These are phyloP conservation scores for Dioszegia crocea DNA, from an alignment of 768 basidiomycete species.

Conservation along the genomic window DNA sequence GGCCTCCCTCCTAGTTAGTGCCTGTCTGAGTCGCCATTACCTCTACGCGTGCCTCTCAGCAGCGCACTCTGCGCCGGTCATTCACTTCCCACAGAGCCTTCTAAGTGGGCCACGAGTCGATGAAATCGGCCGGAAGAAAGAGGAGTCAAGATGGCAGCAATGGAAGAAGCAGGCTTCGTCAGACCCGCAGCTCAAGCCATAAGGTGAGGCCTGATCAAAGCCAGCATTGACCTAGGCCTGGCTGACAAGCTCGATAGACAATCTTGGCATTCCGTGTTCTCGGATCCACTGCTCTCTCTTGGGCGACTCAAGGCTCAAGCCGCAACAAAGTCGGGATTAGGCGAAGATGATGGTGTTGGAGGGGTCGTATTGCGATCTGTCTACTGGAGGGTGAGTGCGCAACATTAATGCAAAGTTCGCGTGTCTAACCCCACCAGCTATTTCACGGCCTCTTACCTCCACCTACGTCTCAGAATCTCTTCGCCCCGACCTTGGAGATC, in stretches of 20 bases:
- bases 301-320: constrained; percentile 19
- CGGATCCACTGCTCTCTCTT: constrained; percentile 38
- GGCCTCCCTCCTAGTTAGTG: too few relatives aligned
- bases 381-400: constrained; percentile 46
- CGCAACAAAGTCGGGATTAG: constrained; percentile 27
- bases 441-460: constrained; percentile 38
- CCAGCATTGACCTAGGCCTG: background rate
- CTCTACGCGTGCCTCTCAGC: too few relatives aligned
- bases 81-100: too few relatives aligned
- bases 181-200: constrained; percentile 3
- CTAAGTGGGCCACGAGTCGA: too few relatives aligned
- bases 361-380: constrained; percentile 39
- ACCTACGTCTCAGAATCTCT: constrained; percentile 34
- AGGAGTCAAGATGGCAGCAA: background rate
- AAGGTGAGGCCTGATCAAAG: background rate
- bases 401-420: background rate
- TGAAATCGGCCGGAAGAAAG: background rate
- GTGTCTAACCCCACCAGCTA: constrained; percentile 14
- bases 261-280: constrained; percentile 24
- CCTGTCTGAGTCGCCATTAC: too few relatives aligned
- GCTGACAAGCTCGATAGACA: constrained; percentile 13
- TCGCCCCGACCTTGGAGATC: constrained; percentile 15
- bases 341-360: constrained; percentile 24
- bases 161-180: constrained; percentile 5
- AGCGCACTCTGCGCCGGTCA: too few relatives aligned